Evolutionary conservation across 163 green algal genomes (phyloP).

Genomic region (Scenedesmus sp.): DNA sequence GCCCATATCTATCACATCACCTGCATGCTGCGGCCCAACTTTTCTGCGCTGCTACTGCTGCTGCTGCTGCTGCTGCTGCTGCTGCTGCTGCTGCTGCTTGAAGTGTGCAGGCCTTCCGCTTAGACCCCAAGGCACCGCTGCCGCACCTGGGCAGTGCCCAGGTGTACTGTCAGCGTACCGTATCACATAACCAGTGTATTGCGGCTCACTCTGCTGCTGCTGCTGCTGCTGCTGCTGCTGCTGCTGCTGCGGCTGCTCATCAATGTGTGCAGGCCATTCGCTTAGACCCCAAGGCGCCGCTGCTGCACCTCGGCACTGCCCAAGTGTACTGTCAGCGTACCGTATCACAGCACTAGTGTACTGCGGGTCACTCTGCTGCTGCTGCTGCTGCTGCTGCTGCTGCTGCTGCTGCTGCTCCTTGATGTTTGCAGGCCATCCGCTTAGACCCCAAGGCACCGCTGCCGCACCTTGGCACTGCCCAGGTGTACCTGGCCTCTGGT

Average conservation of each 20-base stretch:
- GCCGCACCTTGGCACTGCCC: constrained; percentile 79
- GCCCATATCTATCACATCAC: too few relatives aligned
- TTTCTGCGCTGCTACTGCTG: neutral
- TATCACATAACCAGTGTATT: too few relatives aligned
- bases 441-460: constrained; percentile 69
- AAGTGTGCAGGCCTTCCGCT: constrained; percentile 60
- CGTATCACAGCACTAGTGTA: too few relatives aligned
- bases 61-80: neutral
- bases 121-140: constrained; percentile 69
- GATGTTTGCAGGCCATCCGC: constrained; percentile 62
- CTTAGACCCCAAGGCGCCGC: constrained; percentile 64
- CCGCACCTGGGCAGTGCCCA: constrained; percentile 83
- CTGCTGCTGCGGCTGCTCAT: neutral
- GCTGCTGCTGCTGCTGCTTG: neutral
- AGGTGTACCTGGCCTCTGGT: constrained; percentile 72
- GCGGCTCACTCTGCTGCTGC: neutral
- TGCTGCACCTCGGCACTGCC: constrained; percentile 80
- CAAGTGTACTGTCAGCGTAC: too few relatives aligned
- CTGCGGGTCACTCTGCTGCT: neutral
- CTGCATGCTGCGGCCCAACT: too few relatives aligned
- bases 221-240: neutral
- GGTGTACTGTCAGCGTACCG: too few relatives aligned
- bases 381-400: neutral
- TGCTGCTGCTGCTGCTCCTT: neutral
- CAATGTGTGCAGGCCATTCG: constrained; percentile 63